Evolutionary conservation across 1,139 yeast genomes (phyloP).

Genomic region (Lodderomyces orthopsilosis): DNA sequence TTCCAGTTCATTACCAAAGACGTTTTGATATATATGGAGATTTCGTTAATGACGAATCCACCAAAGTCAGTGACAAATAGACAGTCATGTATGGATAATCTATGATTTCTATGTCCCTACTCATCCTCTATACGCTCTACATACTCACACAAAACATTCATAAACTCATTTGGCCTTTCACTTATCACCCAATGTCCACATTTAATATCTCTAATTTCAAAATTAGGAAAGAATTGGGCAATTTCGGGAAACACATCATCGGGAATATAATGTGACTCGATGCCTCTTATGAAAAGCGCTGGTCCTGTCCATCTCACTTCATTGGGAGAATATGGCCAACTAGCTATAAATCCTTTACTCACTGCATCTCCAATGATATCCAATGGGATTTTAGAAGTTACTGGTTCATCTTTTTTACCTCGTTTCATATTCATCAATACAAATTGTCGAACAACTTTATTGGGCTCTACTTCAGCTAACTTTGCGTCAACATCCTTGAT

Average conservation of each 20-base stretch:
- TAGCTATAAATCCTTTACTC: slow-evolving; percentile 60
- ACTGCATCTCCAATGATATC: slow-evolving; percentile 63
- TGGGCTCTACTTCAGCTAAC: slow-evolving; percentile 61
- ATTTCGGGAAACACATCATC: slow-evolving; percentile 79
- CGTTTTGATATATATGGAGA: slow-evolving; percentile 83
- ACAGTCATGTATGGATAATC: neutral
- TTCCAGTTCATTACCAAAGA: slow-evolving; percentile 74
- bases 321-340: slow-evolving; percentile 70
- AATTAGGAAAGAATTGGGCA: slow-evolving; percentile 76
- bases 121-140: slow-evolving; percentile 55
- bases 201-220: slow-evolving; percentile 69
- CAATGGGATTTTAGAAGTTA: slow-evolving; percentile 63
- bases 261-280: slow-evolving; percentile 73
- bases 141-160: slow-evolving; percentile 55
- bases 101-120: slow-evolving; percentile 8
- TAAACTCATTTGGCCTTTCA: slow-evolving; percentile 72
- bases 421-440: slow-evolving; percentile 65
- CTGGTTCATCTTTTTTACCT: slow-evolving; percentile 37
- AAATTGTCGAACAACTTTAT: slow-evolving; percentile 68
- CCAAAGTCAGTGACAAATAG: slow-evolving; percentile 37
- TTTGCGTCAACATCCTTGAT: slow-evolving; percentile 68
- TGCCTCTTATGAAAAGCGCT: slow-evolving; percentile 75
- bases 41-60: slow-evolving; percentile 46
- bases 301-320: slow-evolving; percentile 67
- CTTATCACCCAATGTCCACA: slow-evolving; percentile 92